Evolutionary conservation across 768 basidiomycete genomes (phyloP).

Genomic region (Gelatoporia subvermispora): DNA sequence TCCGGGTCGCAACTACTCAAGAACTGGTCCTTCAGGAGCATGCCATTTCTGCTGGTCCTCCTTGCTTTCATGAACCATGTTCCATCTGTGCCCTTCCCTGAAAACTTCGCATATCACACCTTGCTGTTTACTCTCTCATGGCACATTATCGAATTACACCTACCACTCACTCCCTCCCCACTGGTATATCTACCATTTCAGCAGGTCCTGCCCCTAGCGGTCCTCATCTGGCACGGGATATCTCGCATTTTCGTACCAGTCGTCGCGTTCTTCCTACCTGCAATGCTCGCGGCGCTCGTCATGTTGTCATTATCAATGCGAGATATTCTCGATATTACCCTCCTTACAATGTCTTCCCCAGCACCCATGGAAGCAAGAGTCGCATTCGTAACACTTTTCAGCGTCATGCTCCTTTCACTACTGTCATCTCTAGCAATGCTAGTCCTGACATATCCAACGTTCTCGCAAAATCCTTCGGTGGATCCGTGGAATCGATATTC

Average conservation of each 20-base stretch:
- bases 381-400: conserved; percentile 35
- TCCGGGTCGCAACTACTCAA: conserved; percentile 32
- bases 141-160: conserved; percentile 42
- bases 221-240: conserved; percentile 37
- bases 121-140: conserved; percentile 37
- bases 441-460: conserved; percentile 22
- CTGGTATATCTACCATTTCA: conserved; percentile 37
- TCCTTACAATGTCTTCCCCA: background rate
- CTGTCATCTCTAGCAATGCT: conserved; percentile 31
- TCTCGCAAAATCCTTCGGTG: background rate
- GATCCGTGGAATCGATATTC: conserved; percentile 48
- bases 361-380: conserved; percentile 45
- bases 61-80: conserved; percentile 37
- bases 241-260: conserved; percentile 34
- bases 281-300: conserved; percentile 36
- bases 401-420: conserved; percentile 30
- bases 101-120: conserved; percentile 34
- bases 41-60: conserved; percentile 35
- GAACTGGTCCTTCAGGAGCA: conserved; percentile 26
- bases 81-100: conserved; percentile 40
- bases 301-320: conserved; percentile 45
- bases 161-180: conserved; percentile 40
- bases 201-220: conserved; percentile 39
- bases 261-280: conserved; percentile 44
- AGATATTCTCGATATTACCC: conserved; percentile 23